A percentile compares a stretch with the other conserved stretches of the same genome.
Conservation (phyloP, 2,329 filamentous ascomycete species). For the Monosporascus cannonballus region DNA sequence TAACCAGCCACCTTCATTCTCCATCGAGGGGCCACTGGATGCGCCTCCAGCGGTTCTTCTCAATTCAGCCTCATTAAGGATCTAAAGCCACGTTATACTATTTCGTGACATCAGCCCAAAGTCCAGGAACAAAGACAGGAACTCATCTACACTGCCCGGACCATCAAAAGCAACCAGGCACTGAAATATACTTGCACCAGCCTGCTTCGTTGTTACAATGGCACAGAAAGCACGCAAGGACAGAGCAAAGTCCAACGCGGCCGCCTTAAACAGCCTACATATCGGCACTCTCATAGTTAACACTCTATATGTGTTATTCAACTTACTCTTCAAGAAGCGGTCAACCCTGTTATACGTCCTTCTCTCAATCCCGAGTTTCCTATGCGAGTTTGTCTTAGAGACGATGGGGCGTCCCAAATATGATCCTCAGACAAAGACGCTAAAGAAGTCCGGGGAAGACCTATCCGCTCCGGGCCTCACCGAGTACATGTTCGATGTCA, state of each 20-base stretch:
- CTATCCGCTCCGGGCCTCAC: slow-evolving; percentile 82
- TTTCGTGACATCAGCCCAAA: slow-evolving; percentile 6
- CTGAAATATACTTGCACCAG: background rate
- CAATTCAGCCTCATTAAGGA: slow-evolving; percentile 6
- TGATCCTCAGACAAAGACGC: slow-evolving; percentile 54
- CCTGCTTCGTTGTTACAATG: slow-evolving; percentile 31
- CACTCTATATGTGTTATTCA: slow-evolving; percentile 64
- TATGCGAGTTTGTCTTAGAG: slow-evolving; percentile 84
- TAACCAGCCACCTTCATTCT: too few species aligned
- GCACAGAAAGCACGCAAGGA: slow-evolving; percentile 60
- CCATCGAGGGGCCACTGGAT: background rate
- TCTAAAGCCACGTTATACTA: slow-evolving; percentile 5
- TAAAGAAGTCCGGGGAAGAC: slow-evolving; percentile 79
- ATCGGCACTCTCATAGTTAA: slow-evolving; percentile 69
- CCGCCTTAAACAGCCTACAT: slow-evolving; percentile 75
- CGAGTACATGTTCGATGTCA: slow-evolving; percentile 95
- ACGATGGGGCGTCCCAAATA: slow-evolving; percentile 73
- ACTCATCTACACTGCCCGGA: background rate
- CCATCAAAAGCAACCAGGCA: background rate
- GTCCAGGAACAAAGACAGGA: too few species aligned
- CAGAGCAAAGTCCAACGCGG: slow-evolving; percentile 69
- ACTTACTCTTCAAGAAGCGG: slow-evolving; percentile 60
- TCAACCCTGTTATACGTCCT: slow-evolving; percentile 63
- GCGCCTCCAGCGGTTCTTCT: background rate
- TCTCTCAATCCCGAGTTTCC: slow-evolving; percentile 66